Evolutionary conservation across 2,329 filamentous ascomycete genomes (phyloP).

Genomic region (Truncatella angustata): DNA sequence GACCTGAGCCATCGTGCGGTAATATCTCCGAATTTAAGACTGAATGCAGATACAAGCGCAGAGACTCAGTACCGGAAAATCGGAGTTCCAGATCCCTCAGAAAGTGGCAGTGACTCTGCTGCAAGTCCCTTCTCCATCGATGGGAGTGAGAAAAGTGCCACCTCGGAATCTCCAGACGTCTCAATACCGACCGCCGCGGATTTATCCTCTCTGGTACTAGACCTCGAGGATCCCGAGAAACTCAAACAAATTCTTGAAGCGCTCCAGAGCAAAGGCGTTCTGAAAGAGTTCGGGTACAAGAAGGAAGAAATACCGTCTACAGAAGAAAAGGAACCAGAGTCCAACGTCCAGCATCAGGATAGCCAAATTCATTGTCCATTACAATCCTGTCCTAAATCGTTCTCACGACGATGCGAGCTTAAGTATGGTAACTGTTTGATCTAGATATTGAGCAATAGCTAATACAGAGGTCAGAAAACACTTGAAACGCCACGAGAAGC

Average conservation of each 20-base stretch:
- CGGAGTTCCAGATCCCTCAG: not conserved
- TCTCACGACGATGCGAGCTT: slow-evolving; percentile 52
- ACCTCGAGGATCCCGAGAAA: slow-evolving; percentile 14
- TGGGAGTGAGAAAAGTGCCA: not conserved
- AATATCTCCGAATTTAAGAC: not conserved
- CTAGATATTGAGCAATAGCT: slow-evolving; percentile 10
- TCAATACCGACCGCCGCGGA: not conserved
- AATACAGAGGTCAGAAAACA: slow-evolving; percentile 65
- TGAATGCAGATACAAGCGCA: too few relatives aligned
- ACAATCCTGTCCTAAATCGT: slow-evolving; percentile 47
- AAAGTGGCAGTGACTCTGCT: not conserved
- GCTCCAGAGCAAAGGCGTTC: slow-evolving; percentile 21
- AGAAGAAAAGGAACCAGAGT: slow-evolving; percentile 15
- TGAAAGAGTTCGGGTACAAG: slow-evolving; percentile 22
- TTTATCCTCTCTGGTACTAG: not conserved
- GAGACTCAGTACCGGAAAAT: not conserved
- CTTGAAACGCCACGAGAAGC: slow-evolving; percentile 74
- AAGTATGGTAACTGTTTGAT: slow-evolving; percentile 41
- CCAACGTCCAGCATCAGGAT: slow-evolving; percentile 12
- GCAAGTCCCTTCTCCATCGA: not conserved
- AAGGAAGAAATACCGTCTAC: slow-evolving; percentile 17
- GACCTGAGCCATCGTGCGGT: not conserved
- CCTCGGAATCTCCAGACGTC: not conserved
- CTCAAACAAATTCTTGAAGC: slow-evolving; percentile 20
- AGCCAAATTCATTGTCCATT: slow-evolving; percentile 30